These are phyloP conservation scores for Suillus clintonianus DNA, from an alignment of 768 basidiomycete genomes.

Conservation along the genomic window DNA sequence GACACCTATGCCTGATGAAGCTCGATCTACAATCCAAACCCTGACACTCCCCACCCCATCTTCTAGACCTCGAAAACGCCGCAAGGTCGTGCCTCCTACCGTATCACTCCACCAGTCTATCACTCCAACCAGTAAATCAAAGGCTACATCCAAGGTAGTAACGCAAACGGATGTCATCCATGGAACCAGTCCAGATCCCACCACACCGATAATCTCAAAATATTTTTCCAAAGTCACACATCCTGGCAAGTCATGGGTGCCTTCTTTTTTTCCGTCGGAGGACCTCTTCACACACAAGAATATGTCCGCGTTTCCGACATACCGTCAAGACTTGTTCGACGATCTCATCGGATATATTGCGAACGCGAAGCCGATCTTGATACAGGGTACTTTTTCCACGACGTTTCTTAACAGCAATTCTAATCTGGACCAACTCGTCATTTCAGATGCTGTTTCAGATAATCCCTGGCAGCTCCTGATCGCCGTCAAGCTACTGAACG, in stretches of 20 bases:
- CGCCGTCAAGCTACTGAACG: slow-evolving; percentile 68
- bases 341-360: slow-evolving; percentile 29
- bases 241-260: slow-evolving; percentile 7
- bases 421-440: background rate
- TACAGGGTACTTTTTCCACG: slow-evolving; percentile 24
- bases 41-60: background rate
- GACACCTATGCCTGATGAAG: background rate
- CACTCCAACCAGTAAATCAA: background rate
- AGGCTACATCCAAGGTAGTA: background rate
- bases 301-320: background rate
- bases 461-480: slow-evolving; percentile 74
- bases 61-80: background rate
- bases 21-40: background rate
- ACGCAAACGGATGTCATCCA: background rate
- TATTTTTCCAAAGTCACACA: slow-evolving; percentile 3
- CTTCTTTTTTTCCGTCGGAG: background rate
- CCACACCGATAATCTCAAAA: slow-evolving; percentile 6
- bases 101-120: background rate
- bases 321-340: slow-evolving; percentile 7
- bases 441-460: slow-evolving; percentile 48
- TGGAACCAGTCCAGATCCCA: slow-evolving; percentile 5
- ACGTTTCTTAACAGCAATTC: background rate
- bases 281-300: background rate
- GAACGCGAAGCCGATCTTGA: slow-evolving; percentile 32
- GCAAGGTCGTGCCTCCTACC: background rate